These are phyloP conservation scores for Macrotyloma uniflorum DNA, from an alignment of 306 rosid genomes.

Conservation along the genomic window DNA sequence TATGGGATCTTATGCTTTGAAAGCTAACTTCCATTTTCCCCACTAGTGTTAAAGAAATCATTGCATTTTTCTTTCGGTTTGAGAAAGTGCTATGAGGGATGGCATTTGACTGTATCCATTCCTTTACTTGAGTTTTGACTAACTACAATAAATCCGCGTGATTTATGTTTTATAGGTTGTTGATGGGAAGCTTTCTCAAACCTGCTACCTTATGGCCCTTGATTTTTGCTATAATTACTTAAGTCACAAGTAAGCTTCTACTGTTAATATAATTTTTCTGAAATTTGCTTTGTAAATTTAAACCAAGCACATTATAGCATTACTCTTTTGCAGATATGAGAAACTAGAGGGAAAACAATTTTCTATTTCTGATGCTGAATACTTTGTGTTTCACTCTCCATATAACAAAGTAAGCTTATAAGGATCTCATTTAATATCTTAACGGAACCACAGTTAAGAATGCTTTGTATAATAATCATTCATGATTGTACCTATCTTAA, in stretches of 20 bases:
- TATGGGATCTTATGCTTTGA: not conserved
- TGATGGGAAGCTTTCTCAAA: slow-evolving; percentile 93
- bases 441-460: not conserved
- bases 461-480: not conserved
- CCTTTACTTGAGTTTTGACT: not conserved
- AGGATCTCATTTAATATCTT: slow-evolving; percentile 6
- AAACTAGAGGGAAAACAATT: slow-evolving; percentile 71
- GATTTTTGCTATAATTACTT: slow-evolving; percentile 79
- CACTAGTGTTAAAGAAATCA: not conserved
- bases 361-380: slow-evolving; percentile 72
- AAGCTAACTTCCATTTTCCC: slow-evolving; percentile 16
- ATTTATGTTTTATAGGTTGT: slow-evolving; percentile 63
- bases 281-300: not conserved
- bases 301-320: slow-evolving; percentile 31
- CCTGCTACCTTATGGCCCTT: slow-evolving; percentile 85
- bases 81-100: not conserved
- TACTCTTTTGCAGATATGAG: slow-evolving; percentile 62
- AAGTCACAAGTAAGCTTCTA: slow-evolving; percentile 65
- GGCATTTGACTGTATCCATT: not conserved
- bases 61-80: slow-evolving; percentile 18
- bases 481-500: slow-evolving; percentile 3
- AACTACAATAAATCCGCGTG: slow-evolving; percentile 22
- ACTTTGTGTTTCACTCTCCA: slow-evolving; percentile 85
- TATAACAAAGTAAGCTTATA: slow-evolving; percentile 72
- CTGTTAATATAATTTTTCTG: slow-evolving; percentile 1